Evolutionary conservation across 768 basidiomycete species (phyloP).

Genomic region (Russula dissimulans): DNA sequence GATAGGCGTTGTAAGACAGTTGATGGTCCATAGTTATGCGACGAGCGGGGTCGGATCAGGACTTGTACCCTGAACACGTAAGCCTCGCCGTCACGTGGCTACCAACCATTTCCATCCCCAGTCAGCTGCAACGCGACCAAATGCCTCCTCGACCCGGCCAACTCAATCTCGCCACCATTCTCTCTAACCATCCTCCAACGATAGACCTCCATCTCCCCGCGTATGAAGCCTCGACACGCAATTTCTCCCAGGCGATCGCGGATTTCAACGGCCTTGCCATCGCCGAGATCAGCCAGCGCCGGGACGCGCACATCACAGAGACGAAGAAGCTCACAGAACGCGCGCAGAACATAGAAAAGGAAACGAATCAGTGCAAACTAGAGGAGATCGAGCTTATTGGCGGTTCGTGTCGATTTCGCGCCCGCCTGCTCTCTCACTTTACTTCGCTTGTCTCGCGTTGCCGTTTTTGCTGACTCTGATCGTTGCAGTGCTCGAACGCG

Average conservation of each 20-base stretch:
- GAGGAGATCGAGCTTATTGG: constrained; percentile 71
- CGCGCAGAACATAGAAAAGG: constrained; percentile 50
- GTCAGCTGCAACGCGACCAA: neutral
- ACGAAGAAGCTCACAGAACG: constrained; percentile 57
- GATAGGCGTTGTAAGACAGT: constrained; percentile 51
- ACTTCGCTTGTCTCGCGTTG: too few species aligned
- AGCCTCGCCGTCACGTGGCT: constrained; percentile 6
- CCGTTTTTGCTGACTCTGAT: neutral
- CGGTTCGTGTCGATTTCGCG: constrained; percentile 33
- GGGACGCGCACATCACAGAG: constrained; percentile 50
- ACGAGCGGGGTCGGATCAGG: neutral
- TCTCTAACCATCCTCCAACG: constrained; percentile 43
- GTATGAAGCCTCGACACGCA: constrained; percentile 58
- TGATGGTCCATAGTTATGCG: constrained; percentile 41
- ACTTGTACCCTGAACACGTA: neutral
- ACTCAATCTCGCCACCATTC: constrained; percentile 50
- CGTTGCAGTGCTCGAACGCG: constrained; percentile 48
- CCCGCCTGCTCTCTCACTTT: neutral
- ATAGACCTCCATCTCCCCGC: constrained; percentile 55
- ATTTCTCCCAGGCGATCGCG: constrained; percentile 63
- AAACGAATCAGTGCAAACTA: constrained; percentile 68
- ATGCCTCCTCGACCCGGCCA: constrained; percentile 21
- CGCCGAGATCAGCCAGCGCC: constrained; percentile 56
- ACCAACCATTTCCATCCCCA: neutral
- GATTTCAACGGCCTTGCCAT: constrained; percentile 67